Conservation (phyloP, 179 eudicot species). For the Vitellaria paradoxa region DNA sequence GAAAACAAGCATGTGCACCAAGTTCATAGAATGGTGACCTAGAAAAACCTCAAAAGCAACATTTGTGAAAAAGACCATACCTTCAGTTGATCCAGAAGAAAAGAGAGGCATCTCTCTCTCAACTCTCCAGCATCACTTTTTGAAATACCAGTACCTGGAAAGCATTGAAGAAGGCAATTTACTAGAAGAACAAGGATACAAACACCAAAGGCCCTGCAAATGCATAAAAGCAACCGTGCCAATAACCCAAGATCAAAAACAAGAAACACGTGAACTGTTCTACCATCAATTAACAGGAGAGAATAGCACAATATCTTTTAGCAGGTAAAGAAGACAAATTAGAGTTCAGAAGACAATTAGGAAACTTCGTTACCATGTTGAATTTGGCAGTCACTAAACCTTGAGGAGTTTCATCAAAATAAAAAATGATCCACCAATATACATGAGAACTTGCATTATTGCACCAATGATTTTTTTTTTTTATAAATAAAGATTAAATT, state of each 20-base stretch:
- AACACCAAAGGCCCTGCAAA: neutral
- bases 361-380: too few relatives aligned
- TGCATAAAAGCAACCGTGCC: neutral
- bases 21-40: neutral
- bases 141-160: slow-evolving; percentile 66
- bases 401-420: neutral
- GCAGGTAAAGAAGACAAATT: neutral
- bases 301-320: neutral
- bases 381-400: too few relatives aligned
- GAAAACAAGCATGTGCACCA: neutral
- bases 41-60: neutral
- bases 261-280: neutral
- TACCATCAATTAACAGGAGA: slow-evolving; percentile 1
- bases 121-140: slow-evolving; percentile 58
- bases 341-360: too few relatives aligned
- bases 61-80: slow-evolving; percentile 20
- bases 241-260: neutral
- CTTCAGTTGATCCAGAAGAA: slow-evolving; percentile 65
- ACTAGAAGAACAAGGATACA: neutral
- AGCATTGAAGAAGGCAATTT: neutral
- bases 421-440: neutral
- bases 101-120: slow-evolving; percentile 60
- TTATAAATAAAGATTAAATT: neutral
- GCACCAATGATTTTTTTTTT: neutral
- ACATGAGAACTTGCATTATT: neutral